Conservation (phyloP, 805 yeast genomes). For the Peterozyma toletana region DNA sequence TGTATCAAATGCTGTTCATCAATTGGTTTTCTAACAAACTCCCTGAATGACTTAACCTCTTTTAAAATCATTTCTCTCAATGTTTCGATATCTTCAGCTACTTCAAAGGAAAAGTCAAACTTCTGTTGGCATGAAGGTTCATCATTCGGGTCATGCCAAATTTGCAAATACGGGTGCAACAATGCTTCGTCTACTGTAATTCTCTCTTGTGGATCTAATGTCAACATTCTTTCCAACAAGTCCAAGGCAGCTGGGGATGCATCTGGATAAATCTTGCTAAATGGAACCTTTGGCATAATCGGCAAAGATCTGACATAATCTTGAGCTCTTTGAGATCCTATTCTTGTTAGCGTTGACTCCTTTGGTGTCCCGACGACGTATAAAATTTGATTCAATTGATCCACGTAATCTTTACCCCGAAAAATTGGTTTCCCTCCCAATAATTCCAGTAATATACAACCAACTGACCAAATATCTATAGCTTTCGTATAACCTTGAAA, state of each 20-base stretch:
- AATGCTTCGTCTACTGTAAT: constrained; percentile 86
- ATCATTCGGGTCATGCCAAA: constrained; percentile 92
- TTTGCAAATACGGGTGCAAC: constrained; percentile 76
- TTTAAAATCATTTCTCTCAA: constrained; percentile 74
- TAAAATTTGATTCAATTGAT: constrained; percentile 84
- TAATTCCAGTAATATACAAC: constrained; percentile 92
- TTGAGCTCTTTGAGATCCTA: constrained; percentile 86
- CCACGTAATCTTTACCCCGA: constrained; percentile 93
- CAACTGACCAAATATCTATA: constrained; percentile 96
- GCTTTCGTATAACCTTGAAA: constrained; percentile 95
- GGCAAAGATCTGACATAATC: constrained; percentile 86
- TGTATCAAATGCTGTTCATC: constrained; percentile 36
- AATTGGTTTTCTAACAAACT: constrained; percentile 71
- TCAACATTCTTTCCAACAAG: constrained; percentile 65
- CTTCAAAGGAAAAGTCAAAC: constrained; percentile 86
- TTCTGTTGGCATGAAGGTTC: constrained; percentile 78
- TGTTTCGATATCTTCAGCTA: constrained; percentile 66
- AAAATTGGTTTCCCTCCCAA: constrained; percentile 87
- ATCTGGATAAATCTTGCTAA: constrained; percentile 61
- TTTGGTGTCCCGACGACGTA: constrained; percentile 90
- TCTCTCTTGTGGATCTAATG: constrained; percentile 81
- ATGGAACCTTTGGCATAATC: constrained; percentile 73
- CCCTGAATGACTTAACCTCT: constrained; percentile 74
- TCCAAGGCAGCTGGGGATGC: constrained; percentile 89
- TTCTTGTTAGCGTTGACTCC: constrained; percentile 56